Evolutionary conservation across 2,329 filamentous ascomycete species (phyloP).

Genomic region (Phaeosphaeria sp.): DNA sequence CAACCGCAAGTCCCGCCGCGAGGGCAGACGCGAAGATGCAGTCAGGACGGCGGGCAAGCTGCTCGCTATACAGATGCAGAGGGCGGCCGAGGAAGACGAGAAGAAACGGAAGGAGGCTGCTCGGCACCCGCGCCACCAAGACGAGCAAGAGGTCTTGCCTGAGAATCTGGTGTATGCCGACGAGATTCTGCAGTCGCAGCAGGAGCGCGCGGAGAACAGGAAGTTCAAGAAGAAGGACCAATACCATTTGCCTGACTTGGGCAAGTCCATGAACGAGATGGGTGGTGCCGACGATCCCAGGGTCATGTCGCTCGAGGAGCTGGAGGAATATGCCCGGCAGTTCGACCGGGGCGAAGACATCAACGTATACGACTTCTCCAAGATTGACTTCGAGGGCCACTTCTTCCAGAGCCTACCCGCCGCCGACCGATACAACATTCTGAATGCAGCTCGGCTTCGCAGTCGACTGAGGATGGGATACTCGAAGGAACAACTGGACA

Average conservation of each 20-base stretch:
- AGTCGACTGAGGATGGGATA: constrained; percentile 93
- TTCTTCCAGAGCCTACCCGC: constrained; percentile 93
- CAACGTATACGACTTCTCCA: constrained; percentile 88
- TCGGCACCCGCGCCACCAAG: constrained; percentile 50
- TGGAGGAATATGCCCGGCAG: constrained; percentile 91
- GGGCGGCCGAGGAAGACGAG: constrained; percentile 84
- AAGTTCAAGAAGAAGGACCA: constrained; percentile 91
- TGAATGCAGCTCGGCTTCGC: constrained; percentile 89
- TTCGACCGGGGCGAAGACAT: constrained; percentile 94
- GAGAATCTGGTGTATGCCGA: constrained; percentile 85
- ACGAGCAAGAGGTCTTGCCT: constrained; percentile 74
- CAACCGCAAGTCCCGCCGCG: constrained; percentile 76
- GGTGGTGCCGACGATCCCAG: constrained; percentile 89
- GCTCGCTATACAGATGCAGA: constrained; percentile 92
- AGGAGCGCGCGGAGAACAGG: constrained; percentile 75
- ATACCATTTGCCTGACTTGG: constrained; percentile 90
- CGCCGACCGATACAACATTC: constrained; percentile 92
- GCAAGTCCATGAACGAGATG: constrained; percentile 81
- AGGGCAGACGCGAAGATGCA: constrained; percentile 92
- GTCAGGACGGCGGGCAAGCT: constrained; percentile 88
- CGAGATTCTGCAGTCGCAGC: constrained; percentile 81
- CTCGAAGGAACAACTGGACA: constrained; percentile 93
- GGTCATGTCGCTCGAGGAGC: constrained; percentile 93
- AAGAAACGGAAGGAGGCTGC: constrained; percentile 64
- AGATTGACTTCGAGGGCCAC: constrained; percentile 95